A percentile compares a stretch with the other conserved stretches of the same genome.
Conservation (phyloP, 345 rosid species). For the Limnanthes douglasii region DNA sequence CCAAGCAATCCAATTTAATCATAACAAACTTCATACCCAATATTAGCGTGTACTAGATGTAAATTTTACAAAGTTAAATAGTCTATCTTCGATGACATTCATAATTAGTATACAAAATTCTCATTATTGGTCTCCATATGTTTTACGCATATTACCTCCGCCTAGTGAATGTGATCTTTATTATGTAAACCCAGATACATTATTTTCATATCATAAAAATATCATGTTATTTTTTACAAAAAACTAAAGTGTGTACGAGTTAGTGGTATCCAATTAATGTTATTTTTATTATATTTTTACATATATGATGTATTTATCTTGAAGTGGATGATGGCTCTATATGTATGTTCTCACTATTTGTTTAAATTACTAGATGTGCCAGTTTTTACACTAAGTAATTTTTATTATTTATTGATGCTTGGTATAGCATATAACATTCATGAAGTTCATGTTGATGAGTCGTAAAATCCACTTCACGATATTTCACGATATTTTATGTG, state of each 20-base stretch:
- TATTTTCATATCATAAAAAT: constrained; percentile 88
- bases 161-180: constrained; percentile 81
- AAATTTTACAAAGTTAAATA: too few relatives aligned
- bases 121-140: too few relatives aligned
- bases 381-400: constrained; percentile 4
- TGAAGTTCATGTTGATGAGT: constrained; percentile 91
- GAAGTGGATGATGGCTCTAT: constrained; percentile 97
- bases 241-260: too few relatives aligned
- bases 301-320: constrained; percentile 15
- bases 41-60: too few relatives aligned
- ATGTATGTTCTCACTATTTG: constrained; percentile 84
- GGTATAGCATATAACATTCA: constrained; percentile 2
- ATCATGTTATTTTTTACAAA: constrained; percentile 82
- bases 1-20: constrained; percentile 91
- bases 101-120: too few relatives aligned
- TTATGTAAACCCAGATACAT: constrained; percentile 84
- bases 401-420: constrained; percentile 1
- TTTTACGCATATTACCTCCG: constrained; percentile 76
- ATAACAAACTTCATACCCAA: constrained; percentile 54
- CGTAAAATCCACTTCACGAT: constrained; percentile 85
- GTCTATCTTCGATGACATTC: too few relatives aligned
- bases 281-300: too few relatives aligned
- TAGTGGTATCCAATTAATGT: too few relatives aligned
- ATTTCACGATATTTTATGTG: constrained; percentile 89
- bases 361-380: constrained; percentile 37